Percentiles rank a stretch among this genome's conserved stretches.
phyloP scores from a whole-genome alignment of 495 filamentous ascomycete genomes.

The Parmelia sp. region DNA sequence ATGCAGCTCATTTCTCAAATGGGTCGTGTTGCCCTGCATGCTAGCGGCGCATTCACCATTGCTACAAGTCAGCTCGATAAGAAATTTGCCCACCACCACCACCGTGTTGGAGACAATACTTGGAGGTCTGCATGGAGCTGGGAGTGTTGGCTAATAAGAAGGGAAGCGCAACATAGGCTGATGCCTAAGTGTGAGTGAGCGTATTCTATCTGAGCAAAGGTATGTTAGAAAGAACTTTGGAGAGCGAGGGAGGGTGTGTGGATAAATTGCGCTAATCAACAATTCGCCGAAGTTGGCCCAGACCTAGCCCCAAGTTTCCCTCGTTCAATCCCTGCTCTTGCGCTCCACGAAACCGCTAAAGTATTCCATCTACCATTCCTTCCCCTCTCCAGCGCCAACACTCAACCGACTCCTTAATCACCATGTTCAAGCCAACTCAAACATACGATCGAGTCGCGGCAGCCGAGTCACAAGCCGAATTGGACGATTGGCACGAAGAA shows the following conservation, averaged over 20 bases:
- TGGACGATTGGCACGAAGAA: conserved; percentile 12
- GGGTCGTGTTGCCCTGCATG: neutral
- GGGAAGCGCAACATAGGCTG: too few species aligned
- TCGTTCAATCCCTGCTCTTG: neutral
- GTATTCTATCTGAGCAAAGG: too few species aligned
- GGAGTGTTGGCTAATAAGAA: too few species aligned
- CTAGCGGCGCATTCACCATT: neutral
- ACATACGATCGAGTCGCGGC: conserved; percentile 6
- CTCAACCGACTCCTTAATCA: neutral
- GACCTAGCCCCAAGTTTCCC: too few species aligned
- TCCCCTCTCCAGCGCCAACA: neutral
- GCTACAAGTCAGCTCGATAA: too few species aligned
- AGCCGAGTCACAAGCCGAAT: conserved; percentile 14
- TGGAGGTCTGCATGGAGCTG: too few species aligned
- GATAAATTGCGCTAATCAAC: neutral
- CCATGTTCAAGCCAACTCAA: conserved; percentile 15
- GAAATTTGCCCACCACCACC: too few species aligned
- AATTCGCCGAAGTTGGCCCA: neutral
- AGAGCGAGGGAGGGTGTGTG: too few species aligned
- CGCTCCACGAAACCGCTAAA: too few species aligned
- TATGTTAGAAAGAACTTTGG: too few species aligned
- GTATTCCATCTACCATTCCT: neutral
- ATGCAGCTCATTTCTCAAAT: neutral
- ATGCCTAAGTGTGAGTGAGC: too few species aligned
- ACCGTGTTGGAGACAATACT: too few species aligned